Evolutionary conservation across 2,329 filamentous ascomycete species (phyloP).

Genomic region (Chaetomium strumarium): DNA sequence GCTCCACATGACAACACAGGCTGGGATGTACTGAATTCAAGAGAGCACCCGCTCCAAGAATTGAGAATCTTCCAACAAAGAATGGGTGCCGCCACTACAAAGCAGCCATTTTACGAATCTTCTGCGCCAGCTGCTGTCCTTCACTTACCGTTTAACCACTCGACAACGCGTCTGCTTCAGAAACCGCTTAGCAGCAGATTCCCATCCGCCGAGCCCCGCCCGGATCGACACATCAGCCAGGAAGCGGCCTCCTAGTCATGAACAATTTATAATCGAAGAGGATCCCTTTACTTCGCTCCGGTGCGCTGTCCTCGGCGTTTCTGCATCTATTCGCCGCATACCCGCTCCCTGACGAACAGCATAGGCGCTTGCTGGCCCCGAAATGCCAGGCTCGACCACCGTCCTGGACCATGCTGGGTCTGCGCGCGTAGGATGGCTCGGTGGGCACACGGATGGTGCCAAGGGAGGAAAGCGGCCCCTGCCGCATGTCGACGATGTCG

Average conservation of each 20-base stretch:
- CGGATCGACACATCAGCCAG: not conserved
- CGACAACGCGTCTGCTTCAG: not conserved
- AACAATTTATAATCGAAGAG: not conserved
- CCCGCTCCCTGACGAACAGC: not conserved
- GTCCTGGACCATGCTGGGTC: constrained; percentile 24
- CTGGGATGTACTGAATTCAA: not conserved
- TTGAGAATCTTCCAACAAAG: not conserved
- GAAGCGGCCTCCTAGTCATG: not conserved
- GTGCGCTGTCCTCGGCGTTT: not conserved
- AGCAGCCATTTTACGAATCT: not conserved
- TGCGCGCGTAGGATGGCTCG: constrained; percentile 1
- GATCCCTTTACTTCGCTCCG: not conserved
- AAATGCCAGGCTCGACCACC: constrained; percentile 26
- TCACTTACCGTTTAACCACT: not conserved
- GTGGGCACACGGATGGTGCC: constrained; percentile 11
- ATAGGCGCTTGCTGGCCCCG: not conserved
- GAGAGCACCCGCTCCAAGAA: not conserved
- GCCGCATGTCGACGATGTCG: constrained; percentile 50
- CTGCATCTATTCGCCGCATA: not conserved
- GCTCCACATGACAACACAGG: constrained; percentile 6
- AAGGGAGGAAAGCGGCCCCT: constrained; percentile 33
- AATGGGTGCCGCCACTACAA: not conserved
- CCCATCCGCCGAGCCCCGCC: not conserved
- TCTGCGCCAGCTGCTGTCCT: not conserved
- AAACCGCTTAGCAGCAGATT: too few relatives aligned